Percentiles rank a stretch among this genome's conserved stretches.
These are phyloP conservation scores for Epicoccum nigrum DNA, from an alignment of 2,329 filamentous ascomycete species.

Conservation along the genomic window DNA sequence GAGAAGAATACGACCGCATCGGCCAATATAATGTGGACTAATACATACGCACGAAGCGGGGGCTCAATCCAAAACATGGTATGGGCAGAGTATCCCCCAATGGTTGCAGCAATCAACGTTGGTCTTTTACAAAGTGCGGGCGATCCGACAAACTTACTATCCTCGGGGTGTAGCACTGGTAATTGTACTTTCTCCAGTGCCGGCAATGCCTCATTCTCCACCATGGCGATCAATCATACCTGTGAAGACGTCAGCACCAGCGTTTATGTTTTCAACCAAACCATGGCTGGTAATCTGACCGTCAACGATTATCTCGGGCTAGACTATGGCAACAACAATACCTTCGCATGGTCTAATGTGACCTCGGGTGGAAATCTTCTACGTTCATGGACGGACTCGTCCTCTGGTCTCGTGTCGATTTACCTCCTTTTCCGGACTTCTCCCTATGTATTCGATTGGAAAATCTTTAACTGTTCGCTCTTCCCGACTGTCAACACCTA, in stretches of 20 bases:
- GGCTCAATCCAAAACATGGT: not conserved
- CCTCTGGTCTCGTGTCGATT: not conserved
- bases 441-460: not conserved
- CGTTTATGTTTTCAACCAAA: not conserved
- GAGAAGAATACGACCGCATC: not conserved
- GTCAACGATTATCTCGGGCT: not conserved
- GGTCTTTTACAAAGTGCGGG: slow-evolving; percentile 10
- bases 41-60: not conserved
- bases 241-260: slow-evolving; percentile 13
- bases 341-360: not conserved
- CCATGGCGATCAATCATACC: slow-evolving; percentile 7
- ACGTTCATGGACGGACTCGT: not conserved
- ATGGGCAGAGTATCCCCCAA: not conserved
- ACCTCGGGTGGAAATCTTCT: not conserved
- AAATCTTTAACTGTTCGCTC: not conserved
- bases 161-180: slow-evolving; percentile 16
- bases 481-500: not conserved
- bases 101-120: slow-evolving; percentile 11
- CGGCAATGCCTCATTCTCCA: slow-evolving; percentile 12
- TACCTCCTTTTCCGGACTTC: not conserved
- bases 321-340: not conserved
- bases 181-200: slow-evolving; percentile 16
- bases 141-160: slow-evolving; percentile 14
- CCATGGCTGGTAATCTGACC: no score
- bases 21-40: not conserved